Percentiles rank a stretch among this genome's conserved stretches.
phyloP scores from a whole-genome alignment of 768 basidiomycete species.

The Hemileccinum rubropunctum region DNA sequence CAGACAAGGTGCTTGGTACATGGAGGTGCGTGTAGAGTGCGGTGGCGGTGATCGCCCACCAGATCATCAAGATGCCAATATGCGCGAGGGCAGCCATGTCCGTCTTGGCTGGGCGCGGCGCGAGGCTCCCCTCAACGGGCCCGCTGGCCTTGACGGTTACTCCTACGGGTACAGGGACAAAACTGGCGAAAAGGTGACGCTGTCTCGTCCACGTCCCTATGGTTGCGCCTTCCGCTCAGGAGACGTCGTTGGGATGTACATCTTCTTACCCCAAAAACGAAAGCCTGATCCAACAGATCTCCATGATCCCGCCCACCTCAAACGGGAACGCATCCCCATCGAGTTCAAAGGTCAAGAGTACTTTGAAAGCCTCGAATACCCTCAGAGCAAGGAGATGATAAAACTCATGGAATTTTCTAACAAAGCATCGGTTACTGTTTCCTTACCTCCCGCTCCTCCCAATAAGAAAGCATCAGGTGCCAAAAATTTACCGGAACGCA shows the following conservation, averaged over 20 bases:
- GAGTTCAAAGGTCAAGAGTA: constrained; percentile 96
- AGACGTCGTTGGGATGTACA: constrained; percentile 92
- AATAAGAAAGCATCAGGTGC: constrained; percentile 66
- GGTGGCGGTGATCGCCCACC: constrained; percentile 61
- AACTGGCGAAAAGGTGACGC: constrained; percentile 85
- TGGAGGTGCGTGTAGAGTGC: constrained; percentile 80
- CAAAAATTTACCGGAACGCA: constrained; percentile 65
- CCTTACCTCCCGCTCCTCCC: constrained; percentile 51
- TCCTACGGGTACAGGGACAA: constrained; percentile 91
- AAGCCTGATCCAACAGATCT: constrained; percentile 59
- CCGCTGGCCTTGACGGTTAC: constrained; percentile 92
- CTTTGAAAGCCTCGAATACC: constrained; percentile 91
- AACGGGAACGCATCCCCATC: constrained; percentile 89
- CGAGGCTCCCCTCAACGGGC: constrained; percentile 91
- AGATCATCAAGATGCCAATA: constrained; percentile 42
- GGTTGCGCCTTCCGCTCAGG: constrained; percentile 72
- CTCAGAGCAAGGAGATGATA: constrained; percentile 88
- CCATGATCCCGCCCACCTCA: constrained; percentile 77
- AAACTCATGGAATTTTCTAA: constrained; percentile 76
- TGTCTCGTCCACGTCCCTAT: constrained; percentile 80
- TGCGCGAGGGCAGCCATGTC: constrained; percentile 74
- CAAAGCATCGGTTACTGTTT: constrained; percentile 53
- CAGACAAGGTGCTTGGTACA: constrained; percentile 89
- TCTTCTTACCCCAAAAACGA: constrained; percentile 74
- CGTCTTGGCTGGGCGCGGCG: constrained; percentile 89